Percentiles rank a stretch among this genome's conserved stretches.
Conservation (phyloP, 768 basidiomycete genomes). For the Calocybe gangraenosa region DNA sequence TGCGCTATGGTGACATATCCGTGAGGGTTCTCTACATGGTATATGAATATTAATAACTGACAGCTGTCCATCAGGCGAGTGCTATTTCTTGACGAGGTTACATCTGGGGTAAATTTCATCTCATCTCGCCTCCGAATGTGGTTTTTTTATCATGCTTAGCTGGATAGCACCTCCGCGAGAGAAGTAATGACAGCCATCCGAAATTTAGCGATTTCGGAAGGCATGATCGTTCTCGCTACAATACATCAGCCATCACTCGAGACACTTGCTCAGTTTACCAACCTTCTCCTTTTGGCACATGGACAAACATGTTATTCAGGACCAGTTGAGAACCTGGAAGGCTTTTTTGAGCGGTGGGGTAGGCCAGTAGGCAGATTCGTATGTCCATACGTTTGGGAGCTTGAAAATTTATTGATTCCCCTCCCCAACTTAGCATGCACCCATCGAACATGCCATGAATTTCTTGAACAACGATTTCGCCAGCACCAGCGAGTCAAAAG, state of each 20-base stretch:
- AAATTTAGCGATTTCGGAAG: conserved; percentile 38
- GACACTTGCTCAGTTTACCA: conserved; percentile 57
- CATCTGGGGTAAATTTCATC: conserved; percentile 36
- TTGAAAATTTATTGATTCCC: background rate
- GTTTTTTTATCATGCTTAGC: conserved; percentile 18
- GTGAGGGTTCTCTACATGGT: conserved; percentile 16
- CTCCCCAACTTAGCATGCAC: conserved; percentile 34
- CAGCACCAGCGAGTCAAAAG: conserved; percentile 14
- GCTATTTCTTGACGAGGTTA: conserved; percentile 61
- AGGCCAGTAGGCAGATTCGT: conserved; percentile 33
- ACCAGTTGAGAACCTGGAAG: conserved; percentile 36
- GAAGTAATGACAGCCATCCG: conserved; percentile 42
- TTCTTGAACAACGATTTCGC: conserved; percentile 48
- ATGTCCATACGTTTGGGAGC: conserved; percentile 5
- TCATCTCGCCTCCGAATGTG: background rate
- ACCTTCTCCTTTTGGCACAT: conserved; percentile 51
- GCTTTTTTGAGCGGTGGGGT: conserved; percentile 37
- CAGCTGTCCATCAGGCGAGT: conserved; percentile 34
- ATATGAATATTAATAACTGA: background rate
- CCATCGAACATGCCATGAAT: conserved; percentile 58
- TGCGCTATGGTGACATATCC: conserved; percentile 58
- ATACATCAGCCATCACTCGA: conserved; percentile 68
- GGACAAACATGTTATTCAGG: conserved; percentile 43
- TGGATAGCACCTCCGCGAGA: conserved; percentile 44
- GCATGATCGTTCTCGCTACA: conserved; percentile 56